phyloP scores from a whole-genome alignment of 305 asterid species.

The Fraxinus albicans region DNA sequence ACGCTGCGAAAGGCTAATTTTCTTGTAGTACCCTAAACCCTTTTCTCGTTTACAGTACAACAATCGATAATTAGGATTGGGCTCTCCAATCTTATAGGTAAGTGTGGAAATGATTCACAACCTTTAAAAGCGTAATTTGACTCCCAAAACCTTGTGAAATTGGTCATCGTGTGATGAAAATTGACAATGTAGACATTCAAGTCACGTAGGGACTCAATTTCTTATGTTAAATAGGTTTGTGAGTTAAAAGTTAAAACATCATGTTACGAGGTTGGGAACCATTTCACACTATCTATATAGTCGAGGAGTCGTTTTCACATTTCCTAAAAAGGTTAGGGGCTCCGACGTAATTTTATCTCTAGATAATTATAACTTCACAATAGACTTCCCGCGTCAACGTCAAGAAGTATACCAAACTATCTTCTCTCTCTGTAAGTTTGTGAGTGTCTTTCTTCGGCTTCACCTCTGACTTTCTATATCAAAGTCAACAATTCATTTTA shows the following conservation, averaged over 20 bases:
- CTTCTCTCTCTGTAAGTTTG: not conserved
- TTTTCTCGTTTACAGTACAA: not conserved
- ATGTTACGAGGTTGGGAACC: not conserved
- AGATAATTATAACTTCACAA: not conserved
- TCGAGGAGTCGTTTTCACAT: not conserved
- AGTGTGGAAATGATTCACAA: not conserved
- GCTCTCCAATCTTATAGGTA: too few species aligned
- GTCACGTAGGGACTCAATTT: not conserved
- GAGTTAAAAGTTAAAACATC: not conserved
- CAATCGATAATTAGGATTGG: too few species aligned
- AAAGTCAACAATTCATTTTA: too few species aligned
- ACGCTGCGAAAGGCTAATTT: not conserved
- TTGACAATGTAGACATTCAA: not conserved
- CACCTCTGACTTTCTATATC: not conserved
- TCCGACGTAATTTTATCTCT: not conserved
- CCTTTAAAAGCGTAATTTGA: not conserved
- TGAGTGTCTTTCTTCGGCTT: not conserved
- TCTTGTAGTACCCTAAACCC: not conserved
- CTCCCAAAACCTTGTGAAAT: not conserved
- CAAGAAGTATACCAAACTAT: not conserved
- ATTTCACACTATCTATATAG: not conserved
- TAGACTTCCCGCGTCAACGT: not conserved
- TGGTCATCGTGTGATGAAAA: not conserved
- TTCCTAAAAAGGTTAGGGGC: not conserved
- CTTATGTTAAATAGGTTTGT: not conserved